Evolutionary conservation across 768 basidiomycete species (phyloP).

Genomic region (Tylopilus vinaceipallidus): DNA sequence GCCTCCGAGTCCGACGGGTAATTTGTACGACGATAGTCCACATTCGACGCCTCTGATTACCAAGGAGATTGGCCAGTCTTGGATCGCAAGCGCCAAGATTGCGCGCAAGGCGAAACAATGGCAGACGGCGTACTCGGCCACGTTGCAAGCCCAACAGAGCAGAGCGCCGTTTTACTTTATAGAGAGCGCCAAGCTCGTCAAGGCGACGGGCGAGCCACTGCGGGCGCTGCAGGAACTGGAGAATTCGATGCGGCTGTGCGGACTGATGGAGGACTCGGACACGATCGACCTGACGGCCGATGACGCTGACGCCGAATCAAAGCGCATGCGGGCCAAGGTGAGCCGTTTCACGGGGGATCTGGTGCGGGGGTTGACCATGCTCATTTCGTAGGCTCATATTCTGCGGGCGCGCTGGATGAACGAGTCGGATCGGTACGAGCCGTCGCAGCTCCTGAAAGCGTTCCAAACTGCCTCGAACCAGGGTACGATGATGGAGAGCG

Average conservation of each 20-base stretch:
- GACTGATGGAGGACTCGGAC: slow-evolving; percentile 44
- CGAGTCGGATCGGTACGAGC: slow-evolving; percentile 81
- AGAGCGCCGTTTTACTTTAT: slow-evolving; percentile 77
- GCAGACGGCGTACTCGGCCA: slow-evolving; percentile 96
- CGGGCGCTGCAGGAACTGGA: slow-evolving; percentile 88
- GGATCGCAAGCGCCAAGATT: slow-evolving; percentile 93
- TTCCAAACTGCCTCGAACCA: slow-evolving; percentile 52
- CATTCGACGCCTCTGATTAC: slow-evolving; percentile 38
- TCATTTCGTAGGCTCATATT: slow-evolving; percentile 57
- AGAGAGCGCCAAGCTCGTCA: slow-evolving; percentile 85
- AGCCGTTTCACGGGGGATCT: slow-evolving; percentile 3
- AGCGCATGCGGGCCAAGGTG: slow-evolving; percentile 71
- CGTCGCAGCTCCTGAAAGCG: slow-evolving; percentile 55
- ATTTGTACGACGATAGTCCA: slow-evolving; percentile 2
- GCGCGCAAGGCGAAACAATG: slow-evolving; percentile 93
- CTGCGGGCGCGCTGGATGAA: slow-evolving; percentile 91
- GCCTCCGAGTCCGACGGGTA: slow-evolving; percentile 8
- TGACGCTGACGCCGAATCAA: slow-evolving; percentile 48
- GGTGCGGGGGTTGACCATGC: background rate
- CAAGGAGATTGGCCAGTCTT: slow-evolving; percentile 74
- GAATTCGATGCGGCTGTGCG: slow-evolving; percentile 57
- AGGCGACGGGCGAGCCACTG: slow-evolving; percentile 73
- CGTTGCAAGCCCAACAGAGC: slow-evolving; percentile 81
- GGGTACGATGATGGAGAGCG: slow-evolving; percentile 72
- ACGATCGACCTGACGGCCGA: slow-evolving; percentile 55